Percentiles rank a stretch among this genome's conserved stretches.
Conservation (phyloP, 305 asterid genomes). For the Fraxinus latifolia region DNA sequence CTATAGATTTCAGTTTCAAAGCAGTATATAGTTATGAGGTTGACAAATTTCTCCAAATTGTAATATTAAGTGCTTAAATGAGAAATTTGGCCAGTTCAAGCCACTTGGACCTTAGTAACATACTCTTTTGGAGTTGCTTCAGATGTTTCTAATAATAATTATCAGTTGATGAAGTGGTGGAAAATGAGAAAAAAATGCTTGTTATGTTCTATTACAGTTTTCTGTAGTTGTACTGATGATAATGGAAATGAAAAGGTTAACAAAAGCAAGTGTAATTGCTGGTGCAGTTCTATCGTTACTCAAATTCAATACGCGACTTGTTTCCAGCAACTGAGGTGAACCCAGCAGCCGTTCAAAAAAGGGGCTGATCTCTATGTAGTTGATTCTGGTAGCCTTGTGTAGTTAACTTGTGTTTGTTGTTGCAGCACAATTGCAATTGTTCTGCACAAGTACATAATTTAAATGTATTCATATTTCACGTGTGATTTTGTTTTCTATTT, state of each 20-base stretch:
- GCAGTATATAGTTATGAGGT: background rate
- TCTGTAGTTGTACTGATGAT: background rate
- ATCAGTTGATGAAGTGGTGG: background rate
- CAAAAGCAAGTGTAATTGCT: background rate
- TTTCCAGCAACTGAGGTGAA: constrained; percentile 29
- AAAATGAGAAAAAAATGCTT: background rate
- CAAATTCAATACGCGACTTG: constrained; percentile 40
- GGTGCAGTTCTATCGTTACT: constrained; percentile 57
- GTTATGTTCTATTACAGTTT: background rate
- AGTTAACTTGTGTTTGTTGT: background rate
- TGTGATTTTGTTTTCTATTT: background rate
- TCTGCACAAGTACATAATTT: background rate
- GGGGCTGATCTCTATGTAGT: background rate
- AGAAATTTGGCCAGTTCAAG: background rate
- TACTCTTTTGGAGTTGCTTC: background rate
- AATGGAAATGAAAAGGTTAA: background rate
- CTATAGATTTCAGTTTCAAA: background rate
- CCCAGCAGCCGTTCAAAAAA: constrained; percentile 3
- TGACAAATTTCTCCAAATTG: background rate
- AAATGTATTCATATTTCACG: background rate
- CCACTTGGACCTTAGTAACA: background rate
- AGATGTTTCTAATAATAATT: background rate
- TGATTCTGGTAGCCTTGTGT: background rate
- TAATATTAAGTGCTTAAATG: background rate
- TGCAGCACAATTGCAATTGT: background rate